phyloP scores from a whole-genome alignment of 139 green algal species.

The Picochlorum sp. region DNA sequence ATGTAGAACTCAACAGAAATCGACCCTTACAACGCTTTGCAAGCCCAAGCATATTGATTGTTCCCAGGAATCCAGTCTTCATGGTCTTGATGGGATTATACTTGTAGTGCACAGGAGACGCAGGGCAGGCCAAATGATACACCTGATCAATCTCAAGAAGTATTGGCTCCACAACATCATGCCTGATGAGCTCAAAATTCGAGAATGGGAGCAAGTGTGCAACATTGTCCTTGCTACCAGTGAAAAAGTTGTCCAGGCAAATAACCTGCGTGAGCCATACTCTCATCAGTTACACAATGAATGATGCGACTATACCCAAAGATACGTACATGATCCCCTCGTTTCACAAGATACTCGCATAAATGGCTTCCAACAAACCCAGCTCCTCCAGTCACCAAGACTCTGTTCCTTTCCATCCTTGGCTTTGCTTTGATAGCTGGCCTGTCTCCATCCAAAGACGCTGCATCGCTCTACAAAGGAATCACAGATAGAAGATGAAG shows the following conservation, averaged over 20 bases:
- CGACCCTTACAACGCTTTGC: constrained; percentile 87
- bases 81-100: constrained; percentile 99
- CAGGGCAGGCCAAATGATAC: constrained; percentile 97
- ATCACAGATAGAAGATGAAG: not conserved
- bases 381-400: constrained; percentile 90
- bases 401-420: constrained; percentile 62
- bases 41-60: constrained; percentile 98
- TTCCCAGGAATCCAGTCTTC: constrained; percentile 97
- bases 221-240: constrained; percentile 92
- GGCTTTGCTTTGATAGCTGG: constrained; percentile 77
- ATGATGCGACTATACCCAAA: constrained; percentile 21
- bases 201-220: constrained; percentile 73
- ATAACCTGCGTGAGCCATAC: constrained; percentile 52
- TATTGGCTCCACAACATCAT: constrained; percentile 94
- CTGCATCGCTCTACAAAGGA: constrained; percentile 3
- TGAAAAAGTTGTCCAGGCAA: constrained; percentile 99
- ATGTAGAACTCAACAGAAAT: constrained; percentile 90
- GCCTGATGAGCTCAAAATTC: constrained; percentile 97
- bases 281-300: constrained; percentile 5
- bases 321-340: constrained; percentile 59
- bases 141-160: constrained; percentile 97
- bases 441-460: constrained; percentile 12
- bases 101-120: constrained; percentile 99
- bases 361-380: constrained; percentile 96
- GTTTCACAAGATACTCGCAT: constrained; percentile 79